Conservation (phyloP, 2,329 filamentous ascomycete genomes). For the Neospermospora avenae region DNA sequence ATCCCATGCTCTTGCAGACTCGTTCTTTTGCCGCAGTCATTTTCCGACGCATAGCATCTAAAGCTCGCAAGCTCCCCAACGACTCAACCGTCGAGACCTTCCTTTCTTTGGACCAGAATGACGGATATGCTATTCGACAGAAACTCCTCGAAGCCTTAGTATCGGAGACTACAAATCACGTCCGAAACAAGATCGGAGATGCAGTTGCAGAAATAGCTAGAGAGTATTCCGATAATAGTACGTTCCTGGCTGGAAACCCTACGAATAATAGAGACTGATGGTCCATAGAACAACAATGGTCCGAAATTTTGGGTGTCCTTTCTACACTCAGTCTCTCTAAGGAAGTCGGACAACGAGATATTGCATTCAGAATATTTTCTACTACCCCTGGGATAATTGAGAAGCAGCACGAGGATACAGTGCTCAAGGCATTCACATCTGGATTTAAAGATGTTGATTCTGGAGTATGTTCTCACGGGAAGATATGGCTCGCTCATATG, state of each 20-base stretch:
- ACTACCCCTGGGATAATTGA: slow-evolving; percentile 95
- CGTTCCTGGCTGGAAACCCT: slow-evolving; percentile 35
- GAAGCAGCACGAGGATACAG: slow-evolving; percentile 89
- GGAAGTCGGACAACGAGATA: slow-evolving; percentile 82
- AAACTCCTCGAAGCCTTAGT: slow-evolving; percentile 78
- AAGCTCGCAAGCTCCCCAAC: slow-evolving; percentile 72
- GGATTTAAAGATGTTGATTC: slow-evolving; percentile 89
- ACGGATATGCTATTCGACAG: slow-evolving; percentile 74
- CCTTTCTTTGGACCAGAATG: slow-evolving; percentile 69
- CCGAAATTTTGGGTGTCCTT: slow-evolving; percentile 79
- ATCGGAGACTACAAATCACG: slow-evolving; percentile 66
- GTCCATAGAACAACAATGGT: slow-evolving; percentile 73
- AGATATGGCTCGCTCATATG: background rate
- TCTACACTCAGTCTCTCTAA: slow-evolving; percentile 88
- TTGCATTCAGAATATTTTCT: slow-evolving; percentile 90
- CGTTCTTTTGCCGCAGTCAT: slow-evolving; percentile 91
- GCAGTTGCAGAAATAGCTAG: slow-evolving; percentile 94
- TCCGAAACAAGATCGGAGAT: slow-evolving; percentile 94
- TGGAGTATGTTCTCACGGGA: slow-evolving; percentile 49
- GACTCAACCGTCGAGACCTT: slow-evolving; percentile 80
- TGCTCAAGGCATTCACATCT: slow-evolving; percentile 81
- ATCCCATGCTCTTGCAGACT: slow-evolving; percentile 51
- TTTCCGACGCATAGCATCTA: slow-evolving; percentile 89
- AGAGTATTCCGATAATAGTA: slow-evolving; percentile 91
- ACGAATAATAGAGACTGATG: slow-evolving; percentile 16